A percentile compares a stretch with the other conserved stretches of the same genome.
Conservation (phyloP, 345 rosid genomes). For the Aethionema arabicum region DNA sequence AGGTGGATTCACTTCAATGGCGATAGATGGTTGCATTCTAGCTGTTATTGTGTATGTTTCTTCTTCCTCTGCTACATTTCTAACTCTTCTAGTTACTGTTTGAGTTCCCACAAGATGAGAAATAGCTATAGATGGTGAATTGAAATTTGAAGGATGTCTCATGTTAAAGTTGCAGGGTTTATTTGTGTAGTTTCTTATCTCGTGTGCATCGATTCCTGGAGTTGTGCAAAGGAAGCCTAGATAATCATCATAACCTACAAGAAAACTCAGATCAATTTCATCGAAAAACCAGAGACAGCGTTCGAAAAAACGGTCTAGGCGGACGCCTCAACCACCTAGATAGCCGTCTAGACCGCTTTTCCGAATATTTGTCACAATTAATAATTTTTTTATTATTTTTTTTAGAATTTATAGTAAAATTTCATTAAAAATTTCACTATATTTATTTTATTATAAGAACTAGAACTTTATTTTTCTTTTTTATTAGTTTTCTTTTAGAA, state of each 20-base stretch:
- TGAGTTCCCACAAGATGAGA: constrained; percentile 75
- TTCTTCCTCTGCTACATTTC: constrained; percentile 64
- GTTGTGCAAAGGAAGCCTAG: constrained; percentile 97
- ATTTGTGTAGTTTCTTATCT: constrained; percentile 75
- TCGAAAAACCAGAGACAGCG: background rate
- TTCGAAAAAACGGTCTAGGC: no score
- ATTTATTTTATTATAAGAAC: no score
- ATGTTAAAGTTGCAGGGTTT: constrained; percentile 68
- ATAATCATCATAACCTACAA: constrained; percentile 78
- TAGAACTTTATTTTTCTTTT: no score
- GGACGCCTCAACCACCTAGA: no score
- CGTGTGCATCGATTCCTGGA: constrained; percentile 71
- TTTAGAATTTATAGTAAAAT: no score
- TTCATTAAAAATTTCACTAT: no score
- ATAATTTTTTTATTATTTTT: no score
- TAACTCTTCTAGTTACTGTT: constrained; percentile 64
- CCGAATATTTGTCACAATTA: no score
- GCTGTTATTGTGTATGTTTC: constrained; percentile 82
- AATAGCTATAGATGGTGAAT: constrained; percentile 77
- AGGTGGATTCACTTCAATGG: constrained; percentile 77
- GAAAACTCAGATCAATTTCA: background rate
- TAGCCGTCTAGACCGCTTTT: no score
- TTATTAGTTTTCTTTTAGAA: no score
- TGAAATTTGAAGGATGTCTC: constrained; percentile 85
- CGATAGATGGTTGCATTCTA: constrained; percentile 77